Base-by-base conservation (phyloP, 208 protist genomes). In the Leishmania turanica region DNA sequence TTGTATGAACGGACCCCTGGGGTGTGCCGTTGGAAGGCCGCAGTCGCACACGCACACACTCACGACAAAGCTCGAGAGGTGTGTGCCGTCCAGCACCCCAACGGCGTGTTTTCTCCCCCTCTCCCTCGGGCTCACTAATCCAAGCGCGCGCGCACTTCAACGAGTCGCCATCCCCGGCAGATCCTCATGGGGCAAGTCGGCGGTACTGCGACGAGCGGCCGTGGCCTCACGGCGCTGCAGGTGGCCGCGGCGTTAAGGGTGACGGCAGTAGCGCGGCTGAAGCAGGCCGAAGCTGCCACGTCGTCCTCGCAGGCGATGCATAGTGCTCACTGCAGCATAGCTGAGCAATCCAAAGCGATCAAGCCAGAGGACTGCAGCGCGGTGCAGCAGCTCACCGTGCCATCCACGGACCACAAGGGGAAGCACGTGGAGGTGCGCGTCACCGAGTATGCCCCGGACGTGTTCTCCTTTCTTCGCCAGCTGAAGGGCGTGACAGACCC, bases 181-280 rank as follows among this genome's bases (percentile, higher is more conserved):
- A 73, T 54, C 45, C 19, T 65, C 66, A 86, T 88, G 84, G 80
- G 84, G 8, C 81, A 81, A 77, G 49, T 47, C 37, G 58, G 76
- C n/a, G 84, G 91, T 11, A 81, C 92, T 2, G 87, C 94, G 31
- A 97, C 92, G 9, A 97, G 94, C 54, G 94, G 94, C 13, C 79
- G 78, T 2, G 91, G 92, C 2, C 82, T 97, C 24, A 95, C 92
- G 40, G 89, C 82, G 31, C 47, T 86, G 40, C 91, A 97, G 77
- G 91, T 96, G 15, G 87, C 88, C 15, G 86, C 72, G 9, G 92
- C 93, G 5, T 75, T 97, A 40, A 77, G 77, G 17, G 79, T 77
- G 17, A 72, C 84, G 34, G 84, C 84, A 15, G 70, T 24, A 6
- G 65, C 75, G 3, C 85, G 89, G 58, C 69, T 88, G 65, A 71